These are phyloP conservation scores for Penicillium olsonii DNA, from an alignment of 2,329 filamentous ascomycete species.

Conservation along the genomic window DNA sequence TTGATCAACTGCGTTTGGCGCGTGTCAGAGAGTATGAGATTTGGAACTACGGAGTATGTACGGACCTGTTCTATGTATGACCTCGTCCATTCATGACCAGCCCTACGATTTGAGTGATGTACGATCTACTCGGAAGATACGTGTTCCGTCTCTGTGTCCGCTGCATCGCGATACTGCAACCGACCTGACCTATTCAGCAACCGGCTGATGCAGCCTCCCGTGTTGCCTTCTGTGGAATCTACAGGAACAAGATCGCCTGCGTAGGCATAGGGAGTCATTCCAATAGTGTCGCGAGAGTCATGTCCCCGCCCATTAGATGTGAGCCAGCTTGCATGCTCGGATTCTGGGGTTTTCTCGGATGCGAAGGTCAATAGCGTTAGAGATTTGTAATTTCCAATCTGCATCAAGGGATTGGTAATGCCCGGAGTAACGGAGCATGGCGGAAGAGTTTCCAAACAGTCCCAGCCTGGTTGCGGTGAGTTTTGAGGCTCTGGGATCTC, in stretches of 20 bases:
- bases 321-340: constrained; percentile 6
- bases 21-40: too few relatives aligned
- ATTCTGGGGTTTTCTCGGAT: constrained; percentile 1
- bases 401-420: background rate
- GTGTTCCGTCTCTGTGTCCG: background rate
- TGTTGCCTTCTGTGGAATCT: constrained; percentile 2
- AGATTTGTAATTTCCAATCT: background rate
- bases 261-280: constrained; percentile 13
- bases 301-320: constrained; percentile 11
- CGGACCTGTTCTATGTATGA: too few relatives aligned
- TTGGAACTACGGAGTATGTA: too few relatives aligned
- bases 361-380: background rate
- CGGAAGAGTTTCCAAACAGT: too few relatives aligned
- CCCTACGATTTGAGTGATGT: background rate
- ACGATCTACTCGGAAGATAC: background rate
- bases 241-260: constrained; percentile 3
- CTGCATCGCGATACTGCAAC: background rate
- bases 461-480: background rate
- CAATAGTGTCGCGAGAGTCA: constrained; percentile 18
- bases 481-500: background rate
- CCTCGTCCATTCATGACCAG: too few relatives aligned
- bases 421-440: too few relatives aligned
- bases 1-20: constrained; percentile 1
- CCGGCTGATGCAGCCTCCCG: constrained; percentile 3
- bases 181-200: background rate